Percentiles rank a stretch among this genome's conserved stretches.
phyloP scores from a whole-genome alignment of 495 filamentous ascomycete species.

The Annulohypoxylon bovei region DNA sequence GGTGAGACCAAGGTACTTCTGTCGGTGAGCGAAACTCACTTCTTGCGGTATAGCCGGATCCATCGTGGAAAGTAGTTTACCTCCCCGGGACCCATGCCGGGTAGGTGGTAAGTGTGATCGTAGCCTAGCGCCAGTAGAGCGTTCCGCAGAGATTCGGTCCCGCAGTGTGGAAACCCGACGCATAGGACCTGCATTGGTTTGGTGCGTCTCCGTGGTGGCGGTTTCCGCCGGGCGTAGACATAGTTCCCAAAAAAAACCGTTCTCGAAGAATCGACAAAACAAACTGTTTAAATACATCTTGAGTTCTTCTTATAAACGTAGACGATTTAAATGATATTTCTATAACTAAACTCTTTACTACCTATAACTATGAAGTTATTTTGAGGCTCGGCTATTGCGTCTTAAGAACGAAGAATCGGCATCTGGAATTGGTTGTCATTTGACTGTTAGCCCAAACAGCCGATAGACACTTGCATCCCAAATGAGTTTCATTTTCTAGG shows the following conservation, averaged over 20 bases:
- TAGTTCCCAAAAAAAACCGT: no score
- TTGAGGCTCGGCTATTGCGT: not conserved
- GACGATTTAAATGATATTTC: not conserved
- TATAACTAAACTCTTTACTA: not conserved
- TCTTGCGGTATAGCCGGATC: slow-evolving; percentile 39
- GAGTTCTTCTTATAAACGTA: not conserved
- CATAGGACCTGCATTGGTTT: slow-evolving; percentile 73
- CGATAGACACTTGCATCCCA: no score
- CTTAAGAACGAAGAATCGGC: no score
- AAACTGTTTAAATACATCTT: slow-evolving; percentile 24
- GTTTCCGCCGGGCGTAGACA: slow-evolving; percentile 37
- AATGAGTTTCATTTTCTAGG: no score
- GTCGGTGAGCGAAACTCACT: slow-evolving; percentile 20
- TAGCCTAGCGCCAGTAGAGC: slow-evolving; percentile 70
- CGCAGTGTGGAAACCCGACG: slow-evolving; percentile 69
- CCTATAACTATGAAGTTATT: not conserved
- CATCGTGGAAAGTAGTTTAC: slow-evolving; percentile 67
- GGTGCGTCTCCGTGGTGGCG: slow-evolving; percentile 53
- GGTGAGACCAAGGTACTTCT: not conserved
- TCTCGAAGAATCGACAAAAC: slow-evolving; percentile 44
- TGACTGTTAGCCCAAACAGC: no score
- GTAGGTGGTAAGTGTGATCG: slow-evolving; percentile 72
- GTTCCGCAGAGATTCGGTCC: slow-evolving; percentile 70
- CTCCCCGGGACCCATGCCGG: slow-evolving; percentile 69
- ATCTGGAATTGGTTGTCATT: no score